phyloP scores from a whole-genome alignment of 495 filamentous ascomycete species.

The Penicillium bovifimosum region DNA sequence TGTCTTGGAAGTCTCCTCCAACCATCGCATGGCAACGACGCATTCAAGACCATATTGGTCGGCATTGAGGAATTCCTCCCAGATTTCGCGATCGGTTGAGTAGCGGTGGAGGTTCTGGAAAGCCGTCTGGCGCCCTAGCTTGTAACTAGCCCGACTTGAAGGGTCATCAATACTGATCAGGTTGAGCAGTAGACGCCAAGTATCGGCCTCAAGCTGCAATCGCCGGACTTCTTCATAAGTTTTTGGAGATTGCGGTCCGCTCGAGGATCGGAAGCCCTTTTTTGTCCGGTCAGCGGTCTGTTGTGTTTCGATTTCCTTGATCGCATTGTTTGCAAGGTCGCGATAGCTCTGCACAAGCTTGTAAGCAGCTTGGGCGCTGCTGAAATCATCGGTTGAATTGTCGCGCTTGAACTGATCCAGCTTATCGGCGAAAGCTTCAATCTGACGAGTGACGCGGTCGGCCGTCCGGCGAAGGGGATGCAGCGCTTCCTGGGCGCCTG shows the following conservation, averaged over 20 bases:
- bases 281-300: slow-evolving; percentile 35
- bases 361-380: slow-evolving; percentile 39
- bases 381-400: slow-evolving; percentile 33
- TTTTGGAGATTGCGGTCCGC: slow-evolving; percentile 26
- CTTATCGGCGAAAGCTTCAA: slow-evolving; percentile 60
- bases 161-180: slow-evolving; percentile 51
- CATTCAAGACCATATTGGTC: slow-evolving; percentile 69
- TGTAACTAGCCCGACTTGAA: slow-evolving; percentile 25
- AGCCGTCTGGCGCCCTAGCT: slow-evolving; percentile 35
- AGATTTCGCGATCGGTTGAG: slow-evolving; percentile 57
- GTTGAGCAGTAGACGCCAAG: slow-evolving; percentile 77
- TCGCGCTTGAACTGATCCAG: slow-evolving; percentile 54
- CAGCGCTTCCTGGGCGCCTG: slow-evolving; percentile 45
- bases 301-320: slow-evolving; percentile 36
- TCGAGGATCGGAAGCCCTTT: slow-evolving; percentile 22
- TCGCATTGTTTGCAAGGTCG: slow-evolving; percentile 35
- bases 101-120: slow-evolving; percentile 50
- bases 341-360: slow-evolving; percentile 41
- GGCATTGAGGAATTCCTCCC: slow-evolving; percentile 58
- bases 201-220: slow-evolving; percentile 71
- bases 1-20: slow-evolving; percentile 64
- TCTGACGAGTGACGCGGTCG: slow-evolving; percentile 56
- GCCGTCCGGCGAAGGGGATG: slow-evolving; percentile 53
- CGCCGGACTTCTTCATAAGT: slow-evolving; percentile 54
- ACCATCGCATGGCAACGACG: slow-evolving; percentile 72